Conservation (phyloP, 73 alveolate genomes). For the Paramecium biaurelia region DNA sequence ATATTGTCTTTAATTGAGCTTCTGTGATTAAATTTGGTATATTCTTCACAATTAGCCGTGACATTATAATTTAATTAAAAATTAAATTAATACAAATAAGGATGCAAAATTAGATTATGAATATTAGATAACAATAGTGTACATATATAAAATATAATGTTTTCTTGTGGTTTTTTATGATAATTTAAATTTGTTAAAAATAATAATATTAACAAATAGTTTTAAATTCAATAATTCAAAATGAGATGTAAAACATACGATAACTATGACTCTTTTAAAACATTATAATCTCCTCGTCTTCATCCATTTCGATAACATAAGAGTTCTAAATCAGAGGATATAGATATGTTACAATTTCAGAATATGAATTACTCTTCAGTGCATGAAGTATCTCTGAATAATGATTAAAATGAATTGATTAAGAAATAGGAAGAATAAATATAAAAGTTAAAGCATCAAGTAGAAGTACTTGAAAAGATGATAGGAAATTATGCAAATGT, state of each 20-base stretch:
- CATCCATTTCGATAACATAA: slow-evolving; percentile 3
- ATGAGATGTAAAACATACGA: slow-evolving; percentile 34
- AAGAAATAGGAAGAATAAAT: slow-evolving; percentile 34
- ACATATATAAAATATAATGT: not conserved
- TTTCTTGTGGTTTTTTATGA: not conserved
- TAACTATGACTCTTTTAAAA: slow-evolving; percentile 35
- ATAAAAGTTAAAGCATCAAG: not conserved
- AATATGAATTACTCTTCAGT: slow-evolving; percentile 46
- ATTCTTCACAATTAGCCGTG: slow-evolving; percentile 6
- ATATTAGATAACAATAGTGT: no score
- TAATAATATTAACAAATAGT: not conserved
- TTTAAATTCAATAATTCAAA: not conserved
- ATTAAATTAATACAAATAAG: not conserved
- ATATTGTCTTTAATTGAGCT: not conserved
- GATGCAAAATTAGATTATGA: not conserved
- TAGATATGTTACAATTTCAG: not conserved
- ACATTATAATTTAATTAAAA: not conserved
- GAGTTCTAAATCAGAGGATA: slow-evolving; percentile 30
- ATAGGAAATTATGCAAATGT: not conserved
- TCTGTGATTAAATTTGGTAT: not conserved
- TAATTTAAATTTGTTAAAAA: not conserved
- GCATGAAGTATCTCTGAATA: not conserved
- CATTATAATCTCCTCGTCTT: not conserved
- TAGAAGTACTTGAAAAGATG: not conserved
- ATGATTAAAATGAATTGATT: slow-evolving; percentile 14